Conservation (phyloP, 139 green algal species). For the Picochlorum sp. region DNA sequence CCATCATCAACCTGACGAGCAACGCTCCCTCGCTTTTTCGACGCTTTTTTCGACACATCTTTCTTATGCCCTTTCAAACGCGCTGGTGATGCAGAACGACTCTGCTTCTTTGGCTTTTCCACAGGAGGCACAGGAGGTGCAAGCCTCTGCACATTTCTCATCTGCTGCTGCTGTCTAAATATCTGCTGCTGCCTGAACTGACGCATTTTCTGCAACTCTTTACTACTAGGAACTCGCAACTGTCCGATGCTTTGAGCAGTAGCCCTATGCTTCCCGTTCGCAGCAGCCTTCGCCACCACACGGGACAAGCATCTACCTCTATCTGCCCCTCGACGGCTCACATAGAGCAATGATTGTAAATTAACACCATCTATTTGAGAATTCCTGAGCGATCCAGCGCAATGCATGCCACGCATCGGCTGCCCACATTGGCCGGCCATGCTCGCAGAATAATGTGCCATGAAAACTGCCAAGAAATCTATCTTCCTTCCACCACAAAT, state of each 20-base stretch:
- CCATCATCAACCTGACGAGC: not conserved
- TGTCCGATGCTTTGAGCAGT: not conserved
- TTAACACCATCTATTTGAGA: too few relatives aligned
- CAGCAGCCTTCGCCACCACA: conserved; percentile 1
- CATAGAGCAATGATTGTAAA: too few relatives aligned
- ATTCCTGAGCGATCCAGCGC: too few relatives aligned
- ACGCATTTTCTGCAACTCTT: conserved; percentile 19
- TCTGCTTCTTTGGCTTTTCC: not conserved
- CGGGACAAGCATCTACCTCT: not conserved
- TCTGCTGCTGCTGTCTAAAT: conserved; percentile 3
- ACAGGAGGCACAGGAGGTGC: not conserved
- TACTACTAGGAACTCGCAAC: conserved; percentile 9
- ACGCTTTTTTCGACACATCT: not conserved
- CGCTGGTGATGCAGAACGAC: not conserved
- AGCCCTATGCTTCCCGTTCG: not conserved
- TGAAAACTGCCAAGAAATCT: too few relatives aligned
- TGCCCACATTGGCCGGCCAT: too few relatives aligned
- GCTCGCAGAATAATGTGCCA: too few relatives aligned
- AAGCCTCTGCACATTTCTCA: conserved; percentile 3
- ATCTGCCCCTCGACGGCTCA: not conserved
- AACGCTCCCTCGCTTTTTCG: not conserved
- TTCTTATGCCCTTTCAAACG: conserved; percentile 6
- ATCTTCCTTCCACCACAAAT: too few relatives aligned
- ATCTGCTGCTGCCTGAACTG: conserved; percentile 13
- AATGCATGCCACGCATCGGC: too few relatives aligned